Base-by-base conservation (phyloP, 768 basidiomycete genomes). In the Tremella fuciformis region DNA sequence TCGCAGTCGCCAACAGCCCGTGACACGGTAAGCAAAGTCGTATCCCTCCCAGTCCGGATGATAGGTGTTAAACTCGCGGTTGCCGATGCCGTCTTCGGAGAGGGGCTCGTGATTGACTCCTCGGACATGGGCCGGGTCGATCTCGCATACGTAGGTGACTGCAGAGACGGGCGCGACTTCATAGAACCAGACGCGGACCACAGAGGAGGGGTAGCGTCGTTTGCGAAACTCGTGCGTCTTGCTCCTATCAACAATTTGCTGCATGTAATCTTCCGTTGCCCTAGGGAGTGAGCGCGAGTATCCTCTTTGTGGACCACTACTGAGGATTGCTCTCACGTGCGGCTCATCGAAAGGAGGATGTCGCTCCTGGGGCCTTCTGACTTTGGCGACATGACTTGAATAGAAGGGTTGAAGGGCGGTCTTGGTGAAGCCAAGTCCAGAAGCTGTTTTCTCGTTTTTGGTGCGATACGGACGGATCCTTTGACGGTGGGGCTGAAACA, bases 181-280 rank as follows among this genome's bases (percentile, higher is more conserved):
- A 53, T 65, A 65, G 53, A 65, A 65, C 63, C 63, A 65, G 48
- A 65, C 55, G 2, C 63, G 56, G 3, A n/a, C 24, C 15, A 65
- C 59, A 1, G 56, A 29, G 13, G 51, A 6, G 2, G 63, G 63
- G 39, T 65, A 61, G 9, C 53, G 55, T 11, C 34, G 16, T 53
- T 65, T 65, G 16, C 59, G 55, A 53, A 65, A 65, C 34, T 65
- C 56, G 49, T 65, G 48, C 1, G 56, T 58, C 47, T 65, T 65
- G 41, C 16, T 19, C 21, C 50, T 50, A 22, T 50, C 26, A 22
- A 61, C 59, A 37, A 60, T 65, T 29, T 46, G 55, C 39, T 58
- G 55, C 59, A 65, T 60, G 55, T 60, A 65, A 22, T 58, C 59
- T 37, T 65, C 59, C 15, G 59, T 57, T 4, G 54, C 25, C 15